Evolutionary conservation across 345 rosid genomes (phyloP), one percentile per base, ranked within the genome.

Genomic region (Hypericum perforatum): DNA sequence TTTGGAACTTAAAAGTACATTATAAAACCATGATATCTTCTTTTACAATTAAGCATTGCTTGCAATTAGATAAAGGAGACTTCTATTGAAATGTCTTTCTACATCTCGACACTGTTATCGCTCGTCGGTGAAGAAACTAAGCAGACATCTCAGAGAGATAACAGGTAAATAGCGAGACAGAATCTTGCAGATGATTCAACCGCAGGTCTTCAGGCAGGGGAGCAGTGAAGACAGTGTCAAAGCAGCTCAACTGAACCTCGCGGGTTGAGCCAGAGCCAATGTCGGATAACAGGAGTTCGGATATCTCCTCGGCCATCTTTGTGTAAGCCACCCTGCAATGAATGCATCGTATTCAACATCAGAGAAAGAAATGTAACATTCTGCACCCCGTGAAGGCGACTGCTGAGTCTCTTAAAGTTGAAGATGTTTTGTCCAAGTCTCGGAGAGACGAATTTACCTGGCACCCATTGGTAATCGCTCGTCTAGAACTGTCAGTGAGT

Each of bases 251-350:
- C 54, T 87, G 98, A 32, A 54, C 70, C 51, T 88, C 98, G 12
- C 81, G 69, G 1, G 74, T 70, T 16, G 67, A 61, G 46, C 75
- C 82, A 58, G 41, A 64, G 3, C 75, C 63, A 1, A 80, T 64
- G 59, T 60, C 70, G 0, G 85, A 68, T 40, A 92, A 44, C 14
- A 92, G 85, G 74, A 85, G 16, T 43, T 70, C 75, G 32, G 68
- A 73, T 0, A 85, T 73, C 72, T 92, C 96, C 65, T 85, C 85
- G 5, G 82, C 88, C 96, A 92, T 92, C 74, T 76, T 85, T 29
- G 95, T 72, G 70, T 81, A 85, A 13, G 81, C 82, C 6, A 92
- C 78, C 70, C 98, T 92, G 82, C 61, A 70, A 16, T 40, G 41
- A 8, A 48, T 0, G 57, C 58, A 38, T 0, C 15, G 16, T n/a